These are phyloP conservation scores for Williopsis jadinii DNA, from an alignment of 1,139 yeast genomes.

Conservation along the genomic window DNA sequence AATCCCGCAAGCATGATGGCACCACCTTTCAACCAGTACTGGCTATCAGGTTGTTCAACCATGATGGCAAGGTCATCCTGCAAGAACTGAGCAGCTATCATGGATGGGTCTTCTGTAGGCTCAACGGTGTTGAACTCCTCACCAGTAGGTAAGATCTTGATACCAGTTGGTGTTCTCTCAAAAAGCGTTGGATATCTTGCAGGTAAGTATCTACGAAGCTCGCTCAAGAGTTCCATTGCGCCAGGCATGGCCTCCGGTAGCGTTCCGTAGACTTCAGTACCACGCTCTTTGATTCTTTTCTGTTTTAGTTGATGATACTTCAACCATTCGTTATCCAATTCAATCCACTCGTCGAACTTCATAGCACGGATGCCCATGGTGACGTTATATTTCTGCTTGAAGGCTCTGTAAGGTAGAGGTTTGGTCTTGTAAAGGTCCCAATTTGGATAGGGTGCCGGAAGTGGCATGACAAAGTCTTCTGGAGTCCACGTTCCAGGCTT, in stretches of 20 bases:
- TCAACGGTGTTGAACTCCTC: slow-evolving; percentile 32
- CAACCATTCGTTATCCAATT: slow-evolving; percentile 57
- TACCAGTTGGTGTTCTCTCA: slow-evolving; percentile 36
- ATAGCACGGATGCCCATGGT: slow-evolving; percentile 63
- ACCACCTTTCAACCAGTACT: slow-evolving; percentile 50
- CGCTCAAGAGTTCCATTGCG: slow-evolving; percentile 49
- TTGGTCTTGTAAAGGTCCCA: slow-evolving; percentile 46
- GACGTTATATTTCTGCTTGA: slow-evolving; percentile 46
- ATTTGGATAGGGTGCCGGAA: slow-evolving; percentile 37
- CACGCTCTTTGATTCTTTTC: slow-evolving; percentile 39
- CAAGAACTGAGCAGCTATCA: slow-evolving; percentile 48
- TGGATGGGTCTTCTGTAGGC: slow-evolving; percentile 46
- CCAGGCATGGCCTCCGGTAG: slow-evolving; percentile 46
- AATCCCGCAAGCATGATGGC: slow-evolving; percentile 58
- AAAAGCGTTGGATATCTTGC: slow-evolving; percentile 53
- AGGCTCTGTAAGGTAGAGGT: slow-evolving; percentile 58
- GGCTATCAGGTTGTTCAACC: slow-evolving; percentile 51
- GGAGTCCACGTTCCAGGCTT: slow-evolving; percentile 45
- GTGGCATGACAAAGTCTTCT: slow-evolving; percentile 42
- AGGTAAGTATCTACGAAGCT: slow-evolving; percentile 47
- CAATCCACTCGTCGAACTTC: slow-evolving; percentile 57
- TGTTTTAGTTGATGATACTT: slow-evolving; percentile 47
- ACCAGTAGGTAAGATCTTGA: slow-evolving; percentile 46
- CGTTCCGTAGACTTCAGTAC: slow-evolving; percentile 44
- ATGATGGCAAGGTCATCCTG: slow-evolving; percentile 66